phyloP scores from a whole-genome alignment of 306 rosid species.

The Trichosanthes cucumerina region DNA sequence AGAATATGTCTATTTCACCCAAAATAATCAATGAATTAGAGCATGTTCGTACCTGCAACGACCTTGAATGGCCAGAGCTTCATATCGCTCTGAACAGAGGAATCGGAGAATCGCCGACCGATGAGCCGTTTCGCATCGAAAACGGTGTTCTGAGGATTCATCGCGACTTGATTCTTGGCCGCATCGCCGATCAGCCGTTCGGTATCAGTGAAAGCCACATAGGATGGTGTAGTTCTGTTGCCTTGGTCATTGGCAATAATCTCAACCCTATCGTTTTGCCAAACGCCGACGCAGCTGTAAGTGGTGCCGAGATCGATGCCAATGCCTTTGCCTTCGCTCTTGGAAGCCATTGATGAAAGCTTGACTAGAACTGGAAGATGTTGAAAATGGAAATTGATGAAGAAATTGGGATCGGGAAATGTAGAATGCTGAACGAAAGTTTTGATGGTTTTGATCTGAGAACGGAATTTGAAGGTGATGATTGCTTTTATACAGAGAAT shows the following conservation, averaged over 20 bases:
- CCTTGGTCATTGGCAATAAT: slow-evolving; percentile 77
- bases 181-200: slow-evolving; percentile 70
- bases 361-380: neutral
- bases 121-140: neutral
- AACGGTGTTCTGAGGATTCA: slow-evolving; percentile 63
- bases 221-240: slow-evolving; percentile 66
- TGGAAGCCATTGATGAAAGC: slow-evolving; percentile 33
- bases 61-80: slow-evolving; percentile 10
- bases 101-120: neutral
- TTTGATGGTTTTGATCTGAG: neutral
- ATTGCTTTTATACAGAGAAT: too few species aligned
- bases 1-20: too few species aligned
- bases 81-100: slow-evolving; percentile 1
- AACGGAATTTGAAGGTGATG: neutral
- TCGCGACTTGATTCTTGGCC: slow-evolving; percentile 66
- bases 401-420: neutral
- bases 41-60: neutral
- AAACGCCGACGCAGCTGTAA: slow-evolving; percentile 69
- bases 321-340: slow-evolving; percentile 55
- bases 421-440: neutral
- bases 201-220: slow-evolving; percentile 72
- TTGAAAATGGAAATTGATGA: neutral
- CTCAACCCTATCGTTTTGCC: slow-evolving; percentile 71
- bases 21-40: neutral
- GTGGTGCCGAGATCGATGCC: slow-evolving; percentile 82